Evolutionary conservation across 2,329 filamentous ascomycete species (phyloP).

Genomic region (Cryphonectria radicalis): DNA sequence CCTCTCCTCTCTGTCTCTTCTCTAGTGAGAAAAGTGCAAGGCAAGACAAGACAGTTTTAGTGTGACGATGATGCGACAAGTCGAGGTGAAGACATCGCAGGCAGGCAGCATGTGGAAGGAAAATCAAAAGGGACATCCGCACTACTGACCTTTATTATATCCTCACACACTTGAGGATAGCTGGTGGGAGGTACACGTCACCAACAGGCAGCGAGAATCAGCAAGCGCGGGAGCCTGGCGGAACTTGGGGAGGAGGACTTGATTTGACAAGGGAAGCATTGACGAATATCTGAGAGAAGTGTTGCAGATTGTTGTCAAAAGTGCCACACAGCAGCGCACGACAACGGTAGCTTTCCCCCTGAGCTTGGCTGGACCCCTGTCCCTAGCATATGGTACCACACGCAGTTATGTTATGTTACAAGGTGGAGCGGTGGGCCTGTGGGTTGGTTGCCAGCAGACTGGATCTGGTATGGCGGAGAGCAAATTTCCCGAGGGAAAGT

Average conservation of each 20-base stretch:
- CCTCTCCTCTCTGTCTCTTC: background rate
- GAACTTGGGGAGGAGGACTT: too few relatives aligned
- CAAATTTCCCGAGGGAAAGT: too few relatives aligned
- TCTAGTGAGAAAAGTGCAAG: background rate
- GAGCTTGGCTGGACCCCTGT: constrained; percentile 11
- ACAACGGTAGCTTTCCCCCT: constrained; percentile 7
- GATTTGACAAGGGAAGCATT: background rate
- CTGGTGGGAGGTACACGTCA: background rate
- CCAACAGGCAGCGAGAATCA: constrained; percentile 8
- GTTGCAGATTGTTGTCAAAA: constrained; percentile 13
- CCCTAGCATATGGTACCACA: background rate
- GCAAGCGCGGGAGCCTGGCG: background rate
- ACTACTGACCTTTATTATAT: background rate
- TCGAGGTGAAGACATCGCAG: background rate
- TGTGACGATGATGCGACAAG: background rate
- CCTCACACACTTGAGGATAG: background rate
- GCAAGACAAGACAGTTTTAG: background rate
- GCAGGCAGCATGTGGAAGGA: too few relatives aligned
- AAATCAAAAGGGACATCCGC: too few relatives aligned
- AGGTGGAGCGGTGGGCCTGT: background rate
- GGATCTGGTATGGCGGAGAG: background rate
- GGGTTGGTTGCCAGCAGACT: background rate
- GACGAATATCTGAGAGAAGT: background rate
- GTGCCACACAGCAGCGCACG: background rate
- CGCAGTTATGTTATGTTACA: background rate